Evolutionary conservation across 352 stramenopile species (phyloP), one percentile per base, ranked within the genome.

Genomic region (Globisporangium polare): DNA sequence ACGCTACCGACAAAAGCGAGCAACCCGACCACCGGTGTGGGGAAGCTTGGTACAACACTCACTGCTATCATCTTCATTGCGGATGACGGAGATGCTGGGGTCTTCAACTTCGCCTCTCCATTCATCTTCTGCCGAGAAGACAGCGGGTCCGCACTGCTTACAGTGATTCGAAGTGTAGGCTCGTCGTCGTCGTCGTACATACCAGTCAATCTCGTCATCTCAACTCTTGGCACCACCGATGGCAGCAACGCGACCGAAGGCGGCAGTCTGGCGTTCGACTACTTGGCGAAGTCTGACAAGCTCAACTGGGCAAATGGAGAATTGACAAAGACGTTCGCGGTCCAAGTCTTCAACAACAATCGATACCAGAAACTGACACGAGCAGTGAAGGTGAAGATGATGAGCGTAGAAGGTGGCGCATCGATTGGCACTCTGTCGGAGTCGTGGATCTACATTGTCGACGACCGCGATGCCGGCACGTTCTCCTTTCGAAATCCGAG

Each of bases 281-380:
- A 88, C 64, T 45, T 78, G 26, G 67, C 67, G 4, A 68, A 71
- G 15, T 81, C 74, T 1, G 72, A 86, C 31, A 65, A 78, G 17
- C 63, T 90, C 10, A 77, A 37, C 17, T 92, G 82, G 82, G 70
- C 69, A 13, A 78, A 84, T 5, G 75, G 66, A 37, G 76, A 90
- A 60, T 71, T 63, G 5, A 73, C 42, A 26, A 86, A 92, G 59
- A 76, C 62, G 0, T 89, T 92, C 26, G 56, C 74, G 0, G 73
- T 92, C 29, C 85, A 78, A 42, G 47, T 92, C 5, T 90, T 90
- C 56, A 92, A 92, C 65, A 92, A 90, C 63, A 72, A 77, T 1
- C 70, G 67, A 33, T 90, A 92, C 66, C 62, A 92, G 27, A 46
- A 75, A 13, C 29, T 59, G 4, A 68, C 78, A 6, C 61, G 78